Evolutionary conservation across 2,329 filamentous ascomycete genomes (phyloP).

Genomic region (Fusarium subtropicale): DNA sequence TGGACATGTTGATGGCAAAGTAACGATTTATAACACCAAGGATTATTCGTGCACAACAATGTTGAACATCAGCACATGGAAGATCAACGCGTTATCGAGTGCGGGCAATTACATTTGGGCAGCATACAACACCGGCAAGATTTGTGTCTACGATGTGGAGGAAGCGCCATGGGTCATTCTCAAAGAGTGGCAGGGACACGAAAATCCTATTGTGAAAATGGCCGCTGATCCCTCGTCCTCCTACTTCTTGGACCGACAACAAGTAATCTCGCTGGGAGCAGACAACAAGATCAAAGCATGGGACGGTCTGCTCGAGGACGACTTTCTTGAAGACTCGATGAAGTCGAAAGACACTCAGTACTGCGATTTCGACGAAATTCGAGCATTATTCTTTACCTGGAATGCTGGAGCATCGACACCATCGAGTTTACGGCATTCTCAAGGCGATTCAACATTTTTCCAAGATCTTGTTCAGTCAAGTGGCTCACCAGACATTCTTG

Average conservation of each 20-base stretch:
- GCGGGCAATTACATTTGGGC: conserved; percentile 90
- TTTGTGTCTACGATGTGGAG: conserved; percentile 90
- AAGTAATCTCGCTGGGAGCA: conserved; percentile 87
- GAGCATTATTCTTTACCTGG: conserved; percentile 89
- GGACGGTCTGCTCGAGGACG: conserved; percentile 93
- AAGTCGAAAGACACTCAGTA: conserved; percentile 84
- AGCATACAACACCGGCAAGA: conserved; percentile 92
- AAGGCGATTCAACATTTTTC: conserved; percentile 81
- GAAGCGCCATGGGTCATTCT: conserved; percentile 87
- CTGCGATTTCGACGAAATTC: conserved; percentile 86
- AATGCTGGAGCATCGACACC: conserved; percentile 98
- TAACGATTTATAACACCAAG: conserved; percentile 87
- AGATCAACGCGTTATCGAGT: conserved; percentile 88
- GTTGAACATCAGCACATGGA: conserved; percentile 90
- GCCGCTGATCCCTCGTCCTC: conserved; percentile 82
- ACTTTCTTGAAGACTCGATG: conserved; percentile 94
- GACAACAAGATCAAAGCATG: conserved; percentile 88
- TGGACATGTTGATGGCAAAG: conserved; percentile 92
- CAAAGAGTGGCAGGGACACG: conserved; percentile 96
- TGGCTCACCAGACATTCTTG: conserved; percentile 84
- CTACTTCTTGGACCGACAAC: conserved; percentile 85
- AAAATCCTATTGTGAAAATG: conserved; percentile 82
- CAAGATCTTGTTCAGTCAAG: conserved; percentile 81
- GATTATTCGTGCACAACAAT: conserved; percentile 83
- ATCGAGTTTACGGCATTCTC: conserved; percentile 77